Evolutionary conservation across 371 early-diverging fungal genomes (phyloP), one percentile per base, ranked within the genome.

Genomic region (Syncephalastrum racemosum): DNA sequence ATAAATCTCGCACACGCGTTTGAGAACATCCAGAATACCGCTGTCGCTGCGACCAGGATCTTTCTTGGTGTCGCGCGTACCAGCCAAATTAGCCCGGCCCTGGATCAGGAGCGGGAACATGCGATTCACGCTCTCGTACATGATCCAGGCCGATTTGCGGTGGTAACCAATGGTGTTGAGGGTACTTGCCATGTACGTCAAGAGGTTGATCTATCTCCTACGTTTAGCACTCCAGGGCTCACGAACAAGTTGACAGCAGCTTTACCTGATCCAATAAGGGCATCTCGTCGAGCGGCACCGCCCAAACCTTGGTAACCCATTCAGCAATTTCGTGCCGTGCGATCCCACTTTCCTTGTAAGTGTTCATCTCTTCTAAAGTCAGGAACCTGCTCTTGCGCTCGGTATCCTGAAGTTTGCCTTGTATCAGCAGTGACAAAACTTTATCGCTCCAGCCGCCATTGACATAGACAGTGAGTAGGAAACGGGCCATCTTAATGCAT

Each of bases 121-220:
- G n/a, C 78, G 63, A 3, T 82, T 75, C 4, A 80, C 73, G 22
- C 85, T 82, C 59, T 85, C 80, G 18, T 89, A 73, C 66, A 91
- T 74, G 43, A 82, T 79, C 64, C 90, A 88, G 1, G 90, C 88
- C 39, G 91, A 86, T 61, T 92, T 92, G 18, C 91, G 65, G 39
- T 79, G 68, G 52, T 82, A 84, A 13, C 87, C 89, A 50, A 91
- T 76, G 8, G 65, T 65, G 0, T 84, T 81, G 40, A 82, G 81
- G 3, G 90, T 66, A 1, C 84, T 70, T 0, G 90, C 77, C 66
- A 90, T 83, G 5, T 69, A 64, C 0, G 87, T 83, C n/a, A 77
- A 74, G 3, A 83, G 54, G 48, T 80, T 70, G 24, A 87, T 81
- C 82, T 86, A 70, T n/a, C 14, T 23, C 15, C 24, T 14, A 31